Evolutionary conservation across 1,284 basidiomycete genomes (phyloP).

Genomic region (Moniliella sp.): DNA sequence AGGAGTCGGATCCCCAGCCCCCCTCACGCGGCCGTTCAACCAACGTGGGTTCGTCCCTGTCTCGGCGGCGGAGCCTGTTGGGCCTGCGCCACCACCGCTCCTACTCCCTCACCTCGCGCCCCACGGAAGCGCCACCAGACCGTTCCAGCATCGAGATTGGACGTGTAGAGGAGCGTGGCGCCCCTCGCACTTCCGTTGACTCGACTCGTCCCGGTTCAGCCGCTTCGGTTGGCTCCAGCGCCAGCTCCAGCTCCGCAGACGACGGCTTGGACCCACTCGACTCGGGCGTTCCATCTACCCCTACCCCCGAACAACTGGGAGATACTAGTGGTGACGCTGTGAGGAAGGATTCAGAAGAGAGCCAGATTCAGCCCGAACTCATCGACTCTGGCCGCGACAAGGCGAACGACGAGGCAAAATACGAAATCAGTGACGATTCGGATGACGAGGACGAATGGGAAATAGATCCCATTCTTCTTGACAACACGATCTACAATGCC

Average conservation of each 20-base stretch:
- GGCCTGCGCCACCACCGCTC: not conserved
- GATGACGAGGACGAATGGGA: not conserved
- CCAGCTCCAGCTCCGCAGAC: too few relatives aligned
- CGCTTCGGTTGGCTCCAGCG: too few relatives aligned
- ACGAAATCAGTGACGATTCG: not conserved
- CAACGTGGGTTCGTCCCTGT: not conserved
- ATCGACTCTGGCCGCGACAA: not conserved
- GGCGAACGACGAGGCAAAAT: not conserved
- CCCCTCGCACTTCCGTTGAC: too few relatives aligned
- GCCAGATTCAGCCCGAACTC: not conserved
- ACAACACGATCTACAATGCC: constrained; percentile 25
- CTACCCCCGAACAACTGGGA: too few relatives aligned
- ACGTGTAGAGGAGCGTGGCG: too few relatives aligned
- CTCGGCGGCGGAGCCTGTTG: not conserved
- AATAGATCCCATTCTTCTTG: constrained; percentile 2
- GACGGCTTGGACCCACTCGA: too few relatives aligned
- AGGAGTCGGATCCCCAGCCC: too few relatives aligned
- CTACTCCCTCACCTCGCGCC: not conserved
- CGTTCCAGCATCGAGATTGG: too few relatives aligned
- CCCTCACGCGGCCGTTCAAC: not conserved
- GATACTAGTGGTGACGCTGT: not conserved
- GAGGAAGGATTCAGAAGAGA: not conserved
- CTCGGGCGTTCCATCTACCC: too few relatives aligned
- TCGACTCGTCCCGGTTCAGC: too few relatives aligned
- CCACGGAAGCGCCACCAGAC: too few relatives aligned